Percentiles rank a stretch among this genome's conserved stretches.
Conservation (phyloP, 2,329 filamentous ascomycete species). For the Fusarium tjaetaba region DNA sequence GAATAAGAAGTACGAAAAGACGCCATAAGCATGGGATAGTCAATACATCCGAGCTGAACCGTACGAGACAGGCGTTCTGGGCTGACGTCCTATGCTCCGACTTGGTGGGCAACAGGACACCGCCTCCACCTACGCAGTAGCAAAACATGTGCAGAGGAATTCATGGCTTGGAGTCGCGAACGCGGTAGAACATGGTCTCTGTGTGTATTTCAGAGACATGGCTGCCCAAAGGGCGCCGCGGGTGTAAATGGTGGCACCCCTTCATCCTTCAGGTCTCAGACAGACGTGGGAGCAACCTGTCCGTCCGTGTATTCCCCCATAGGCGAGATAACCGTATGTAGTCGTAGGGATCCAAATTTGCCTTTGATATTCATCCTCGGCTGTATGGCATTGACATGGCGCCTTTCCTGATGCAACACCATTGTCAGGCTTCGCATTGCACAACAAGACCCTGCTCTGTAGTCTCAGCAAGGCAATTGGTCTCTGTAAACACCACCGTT, state of each 20-base stretch:
- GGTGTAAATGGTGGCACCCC: constrained; percentile 1
- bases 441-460: constrained; percentile 11
- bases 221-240: background rate
- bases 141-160: constrained; percentile 20
- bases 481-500: background rate
- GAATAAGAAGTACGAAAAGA: background rate
- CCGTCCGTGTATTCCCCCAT: constrained; percentile 15
- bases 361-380: background rate
- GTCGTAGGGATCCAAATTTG: background rate
- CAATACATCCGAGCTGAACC: background rate
- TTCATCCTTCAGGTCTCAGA: constrained; percentile 13
- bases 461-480: constrained; percentile 15
- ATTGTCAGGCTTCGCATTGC: constrained; percentile 21
- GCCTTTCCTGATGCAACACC: constrained; percentile 16
- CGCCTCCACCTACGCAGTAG: constrained; percentile 7
- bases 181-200: constrained; percentile 22
- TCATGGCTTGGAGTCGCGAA: constrained; percentile 25
- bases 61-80: constrained; percentile 11
- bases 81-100: constrained; percentile 17
- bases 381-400: constrained; percentile 3
- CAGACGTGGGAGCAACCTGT: constrained; percentile 3
- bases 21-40: constrained; percentile 4
- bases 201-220: constrained; percentile 27
- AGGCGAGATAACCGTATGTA: constrained; percentile 20
- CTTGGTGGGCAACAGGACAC: constrained; percentile 19